Conservation (phyloP, 2,329 filamentous ascomycete species). For the Fusarium lateritium region DNA sequence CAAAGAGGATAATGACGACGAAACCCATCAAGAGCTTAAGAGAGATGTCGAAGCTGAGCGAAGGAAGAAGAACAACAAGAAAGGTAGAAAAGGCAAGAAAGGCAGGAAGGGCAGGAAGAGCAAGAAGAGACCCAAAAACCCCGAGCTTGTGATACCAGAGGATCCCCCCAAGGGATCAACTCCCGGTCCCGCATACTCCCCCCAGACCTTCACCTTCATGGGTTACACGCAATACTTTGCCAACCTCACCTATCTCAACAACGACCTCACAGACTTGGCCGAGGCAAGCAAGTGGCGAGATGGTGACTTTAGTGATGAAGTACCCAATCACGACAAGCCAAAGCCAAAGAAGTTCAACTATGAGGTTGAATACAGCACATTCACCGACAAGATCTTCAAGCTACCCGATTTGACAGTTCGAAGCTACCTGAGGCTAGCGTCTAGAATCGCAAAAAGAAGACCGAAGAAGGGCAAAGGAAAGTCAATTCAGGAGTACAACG, state of each 20-base stretch:
- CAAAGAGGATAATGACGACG: slow-evolving; percentile 52
- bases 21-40: slow-evolving; percentile 49
- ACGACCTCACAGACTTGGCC: slow-evolving; percentile 66
- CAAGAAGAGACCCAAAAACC: slow-evolving; percentile 67
- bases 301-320: slow-evolving; percentile 74
- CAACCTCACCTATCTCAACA: slow-evolving; percentile 92
- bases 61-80: slow-evolving; percentile 53
- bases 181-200: slow-evolving; percentile 91
- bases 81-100: slow-evolving; percentile 58
- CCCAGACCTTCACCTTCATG: slow-evolving; percentile 83
- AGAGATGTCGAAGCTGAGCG: slow-evolving; percentile 48
- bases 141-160: slow-evolving; percentile 75
- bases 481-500: slow-evolving; percentile 33
- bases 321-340: slow-evolving; percentile 65
- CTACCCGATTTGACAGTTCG: slow-evolving; percentile 87
- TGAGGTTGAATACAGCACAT: slow-evolving; percentile 89
- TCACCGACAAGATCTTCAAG: slow-evolving; percentile 80
- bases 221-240: slow-evolving; percentile 94
- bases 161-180: slow-evolving; percentile 79
- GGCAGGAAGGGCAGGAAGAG: slow-evolving; percentile 60
- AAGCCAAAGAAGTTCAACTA: slow-evolving; percentile 77
- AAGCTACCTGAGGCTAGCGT: slow-evolving; percentile 84
- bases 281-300: slow-evolving; percentile 70
- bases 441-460: slow-evolving; percentile 73
- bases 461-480: slow-evolving; percentile 46